phyloP scores from a whole-genome alignment of 2,329 filamentous ascomycete species.

The Periconia sp. region DNA sequence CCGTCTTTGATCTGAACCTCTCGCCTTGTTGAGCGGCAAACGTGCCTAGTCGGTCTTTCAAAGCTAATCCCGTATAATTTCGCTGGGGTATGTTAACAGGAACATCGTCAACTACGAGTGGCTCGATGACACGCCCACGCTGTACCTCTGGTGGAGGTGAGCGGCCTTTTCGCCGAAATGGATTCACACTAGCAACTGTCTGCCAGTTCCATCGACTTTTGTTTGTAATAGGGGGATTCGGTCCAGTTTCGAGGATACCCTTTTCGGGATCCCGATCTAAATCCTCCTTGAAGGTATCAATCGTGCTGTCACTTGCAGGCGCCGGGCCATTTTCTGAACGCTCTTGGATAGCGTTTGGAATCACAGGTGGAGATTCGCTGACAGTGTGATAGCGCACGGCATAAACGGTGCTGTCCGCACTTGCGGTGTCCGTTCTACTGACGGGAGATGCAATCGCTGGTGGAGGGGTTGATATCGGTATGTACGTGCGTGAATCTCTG shows the following conservation, averaged over 20 bases:
- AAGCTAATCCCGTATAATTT: conserved; percentile 46
- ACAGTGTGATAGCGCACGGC: conserved; percentile 63
- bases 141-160: conserved; percentile 63
- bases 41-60: conserved; percentile 50
- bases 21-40: conserved; percentile 54
- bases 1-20: conserved; percentile 44
- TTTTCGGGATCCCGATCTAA: conserved; percentile 33
- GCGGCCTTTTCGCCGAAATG: conserved; percentile 60
- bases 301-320: conserved; percentile 9
- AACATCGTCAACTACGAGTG: conserved; percentile 39
- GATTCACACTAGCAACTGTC: conserved; percentile 52
- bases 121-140: conserved; percentile 55
- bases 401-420: conserved; percentile 65
- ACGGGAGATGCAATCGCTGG: conserved; percentile 56
- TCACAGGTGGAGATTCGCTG: conserved; percentile 42
- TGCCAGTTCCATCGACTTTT: conserved; percentile 50
- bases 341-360: conserved; percentile 17
- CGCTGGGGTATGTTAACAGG: conserved; percentile 42
- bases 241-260: conserved; percentile 20
- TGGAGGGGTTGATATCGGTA: conserved; percentile 44
- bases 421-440: conserved; percentile 62
- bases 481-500: conserved; percentile 29
- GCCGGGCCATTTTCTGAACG: conserved; percentile 10
- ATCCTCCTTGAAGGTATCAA: background rate
- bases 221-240: conserved; percentile 10